Evolutionary conservation across 208 protist genomes (phyloP).

Genomic region (Leishmania braziliensis): DNA sequence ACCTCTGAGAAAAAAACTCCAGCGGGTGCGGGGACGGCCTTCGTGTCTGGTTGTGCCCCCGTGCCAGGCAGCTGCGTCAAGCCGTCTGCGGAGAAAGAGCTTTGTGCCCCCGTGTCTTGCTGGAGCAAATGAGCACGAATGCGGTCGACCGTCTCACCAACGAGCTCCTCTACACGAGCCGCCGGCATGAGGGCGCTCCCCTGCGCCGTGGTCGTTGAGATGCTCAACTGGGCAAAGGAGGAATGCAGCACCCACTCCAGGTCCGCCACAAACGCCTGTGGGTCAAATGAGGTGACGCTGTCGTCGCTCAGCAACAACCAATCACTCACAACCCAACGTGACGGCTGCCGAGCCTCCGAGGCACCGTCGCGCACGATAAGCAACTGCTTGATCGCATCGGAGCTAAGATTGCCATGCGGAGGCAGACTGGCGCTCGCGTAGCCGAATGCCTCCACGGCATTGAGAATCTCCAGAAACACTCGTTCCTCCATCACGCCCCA

Average conservation of each 20-base stretch:
- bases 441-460: slow-evolving; percentile 66
- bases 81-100: neutral
- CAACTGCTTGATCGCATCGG: slow-evolving; percentile 65
- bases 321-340: slow-evolving; percentile 85
- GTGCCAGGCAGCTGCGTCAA: neutral
- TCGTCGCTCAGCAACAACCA: slow-evolving; percentile 62
- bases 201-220: slow-evolving; percentile 39
- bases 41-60: neutral
- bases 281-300: slow-evolving; percentile 16
- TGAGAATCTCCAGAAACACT: slow-evolving; percentile 70
- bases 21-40: neutral
- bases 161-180: slow-evolving; percentile 54
- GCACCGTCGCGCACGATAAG: slow-evolving; percentile 68
- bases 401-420: slow-evolving; percentile 75
- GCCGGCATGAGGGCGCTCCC: slow-evolving; percentile 44
- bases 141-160: slow-evolving; percentile 68
- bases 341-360: slow-evolving; percentile 52
- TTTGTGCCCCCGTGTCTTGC: neutral
- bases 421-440: slow-evolving; percentile 48
- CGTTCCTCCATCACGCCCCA: slow-evolving; percentile 74
- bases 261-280: slow-evolving; percentile 46
- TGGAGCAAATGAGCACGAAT: slow-evolving; percentile 45
- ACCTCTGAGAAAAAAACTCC: neutral
- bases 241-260: slow-evolving; percentile 84
- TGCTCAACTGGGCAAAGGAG: slow-evolving; percentile 73